phyloP scores from a whole-genome alignment of 768 basidiomycete species.

The Galerina marginata region DNA sequence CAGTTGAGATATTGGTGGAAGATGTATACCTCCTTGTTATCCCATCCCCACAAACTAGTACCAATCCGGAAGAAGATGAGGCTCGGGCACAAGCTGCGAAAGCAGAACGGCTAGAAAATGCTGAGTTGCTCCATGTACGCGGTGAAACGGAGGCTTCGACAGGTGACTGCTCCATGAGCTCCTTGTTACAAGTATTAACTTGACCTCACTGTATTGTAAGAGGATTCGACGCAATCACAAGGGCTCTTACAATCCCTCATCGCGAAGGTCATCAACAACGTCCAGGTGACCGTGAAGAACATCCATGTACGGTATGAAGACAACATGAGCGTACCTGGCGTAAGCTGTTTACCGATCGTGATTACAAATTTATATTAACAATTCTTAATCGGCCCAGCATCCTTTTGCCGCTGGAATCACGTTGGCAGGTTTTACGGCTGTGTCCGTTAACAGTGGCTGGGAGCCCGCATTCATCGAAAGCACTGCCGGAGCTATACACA shows the following conservation, averaged over 20 bases:
- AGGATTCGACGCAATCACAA: conserved; percentile 75
- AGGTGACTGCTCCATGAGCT: conserved; percentile 36
- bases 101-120: conserved; percentile 85
- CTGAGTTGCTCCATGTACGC: conserved; percentile 80
- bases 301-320: conserved; percentile 98
- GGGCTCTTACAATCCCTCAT: conserved; percentile 83
- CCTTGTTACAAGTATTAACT: neutral
- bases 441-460: conserved; percentile 91
- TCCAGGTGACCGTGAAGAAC: conserved; percentile 94
- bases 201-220: conserved; percentile 27
- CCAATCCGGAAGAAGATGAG: conserved; percentile 87
- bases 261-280: conserved; percentile 91
- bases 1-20: conserved; percentile 89
- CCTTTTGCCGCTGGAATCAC: conserved; percentile 94
- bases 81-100: conserved; percentile 83
- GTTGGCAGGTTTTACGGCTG: conserved; percentile 83
- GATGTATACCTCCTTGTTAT: conserved; percentile 95
- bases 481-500: conserved; percentile 85
- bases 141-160: conserved; percentile 55
- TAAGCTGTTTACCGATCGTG: conserved; percentile 43
- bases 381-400: conserved; percentile 56
- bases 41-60: conserved; percentile 70
- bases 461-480: conserved; percentile 91
- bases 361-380: conserved; percentile 3
- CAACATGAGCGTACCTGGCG: conserved; percentile 89